Base-by-base conservation (phyloP, 768 basidiomycete genomes). In the Lactarius sp. region DNA sequence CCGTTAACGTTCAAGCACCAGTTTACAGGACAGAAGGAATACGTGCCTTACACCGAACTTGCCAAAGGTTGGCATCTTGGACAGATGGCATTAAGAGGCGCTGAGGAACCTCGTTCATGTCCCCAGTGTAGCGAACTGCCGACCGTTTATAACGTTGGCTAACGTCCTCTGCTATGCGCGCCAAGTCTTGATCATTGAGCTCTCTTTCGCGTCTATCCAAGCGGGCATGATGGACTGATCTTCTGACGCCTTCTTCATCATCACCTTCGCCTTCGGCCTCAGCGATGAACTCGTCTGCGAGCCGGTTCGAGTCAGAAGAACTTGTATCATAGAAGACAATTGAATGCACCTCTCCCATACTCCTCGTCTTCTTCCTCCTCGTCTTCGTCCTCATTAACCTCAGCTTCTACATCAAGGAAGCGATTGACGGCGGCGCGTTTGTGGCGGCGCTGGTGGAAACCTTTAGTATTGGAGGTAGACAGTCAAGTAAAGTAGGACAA, bases 371-470 rank as follows among this genome's bases (percentile, higher is more conserved):
- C 92, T 20, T 96, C 94, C 3, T 90, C 89, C 31, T 98, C 97
- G 41, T 97, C 96, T 4, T 98, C 97, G 20, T 98, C 97, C 36
- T 97, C 94, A 69, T 94, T 94, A 20, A 96, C 95, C 73, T 94
- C 93, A 59, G 94, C 94, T 77, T 96, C 93, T 61, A 95, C 82
- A 84, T 98, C 97, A 69, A 98, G 79, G 86, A 94, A 99, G 67
- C 87, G 86, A 72, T 85, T 90, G 31, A 84, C 81, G 18, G 80
- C 78, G 59, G 77, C 76, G 55, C 83, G 83, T 74, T 83, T 87
- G 73, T 88, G 87, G 64, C 85, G 83, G 64, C 82, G 85, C 85
- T 86, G 51, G 64, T 54, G 41, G 49, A 49, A 56, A 66, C 60
- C 22, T 60, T 49, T 44, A 65, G 65, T 59, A 50, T 54, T 37